These are phyloP conservation scores for Phytomonas serpens DNA, from an alignment of 208 protist genomes.

Conservation along the genomic window DNA sequence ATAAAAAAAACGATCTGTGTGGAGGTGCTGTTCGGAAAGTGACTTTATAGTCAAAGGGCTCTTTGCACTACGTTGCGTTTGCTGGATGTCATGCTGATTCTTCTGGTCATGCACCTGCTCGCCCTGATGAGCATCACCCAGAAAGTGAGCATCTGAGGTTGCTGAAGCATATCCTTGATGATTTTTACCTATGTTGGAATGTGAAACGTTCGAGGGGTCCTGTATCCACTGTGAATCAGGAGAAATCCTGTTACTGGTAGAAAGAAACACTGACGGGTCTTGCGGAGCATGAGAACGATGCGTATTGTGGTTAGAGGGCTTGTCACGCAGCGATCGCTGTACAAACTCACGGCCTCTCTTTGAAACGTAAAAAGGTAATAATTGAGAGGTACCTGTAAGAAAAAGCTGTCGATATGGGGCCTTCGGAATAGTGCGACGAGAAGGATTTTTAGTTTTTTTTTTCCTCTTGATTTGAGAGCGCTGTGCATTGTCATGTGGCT, in stretches of 20 bases:
- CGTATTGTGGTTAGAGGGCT: background rate
- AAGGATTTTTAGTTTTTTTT: background rate
- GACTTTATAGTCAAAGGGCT: background rate
- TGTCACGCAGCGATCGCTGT: background rate
- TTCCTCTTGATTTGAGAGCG: background rate
- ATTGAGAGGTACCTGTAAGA: constrained; percentile 11
- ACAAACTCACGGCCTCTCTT: background rate
- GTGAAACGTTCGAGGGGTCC: background rate
- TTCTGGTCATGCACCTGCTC: background rate
- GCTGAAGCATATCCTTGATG: background rate
- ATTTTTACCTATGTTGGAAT: background rate
- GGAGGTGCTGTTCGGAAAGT: background rate
- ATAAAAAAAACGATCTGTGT: constrained; percentile 6
- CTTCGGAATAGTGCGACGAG: constrained; percentile 20
- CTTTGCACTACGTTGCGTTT: background rate
- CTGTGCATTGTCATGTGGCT: background rate
- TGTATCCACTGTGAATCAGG: background rate
- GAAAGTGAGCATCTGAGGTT: background rate
- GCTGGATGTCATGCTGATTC: background rate
- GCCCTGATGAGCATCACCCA: background rate
- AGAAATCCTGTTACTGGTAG: background rate
- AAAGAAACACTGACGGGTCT: background rate
- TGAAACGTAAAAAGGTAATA: constrained; percentile 4
- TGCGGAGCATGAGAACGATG: background rate
- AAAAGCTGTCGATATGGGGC: constrained; percentile 37